phyloP scores from a whole-genome alignment of 2,329 filamentous ascomycete genomes.

The Exophiala calicioides region DNA sequence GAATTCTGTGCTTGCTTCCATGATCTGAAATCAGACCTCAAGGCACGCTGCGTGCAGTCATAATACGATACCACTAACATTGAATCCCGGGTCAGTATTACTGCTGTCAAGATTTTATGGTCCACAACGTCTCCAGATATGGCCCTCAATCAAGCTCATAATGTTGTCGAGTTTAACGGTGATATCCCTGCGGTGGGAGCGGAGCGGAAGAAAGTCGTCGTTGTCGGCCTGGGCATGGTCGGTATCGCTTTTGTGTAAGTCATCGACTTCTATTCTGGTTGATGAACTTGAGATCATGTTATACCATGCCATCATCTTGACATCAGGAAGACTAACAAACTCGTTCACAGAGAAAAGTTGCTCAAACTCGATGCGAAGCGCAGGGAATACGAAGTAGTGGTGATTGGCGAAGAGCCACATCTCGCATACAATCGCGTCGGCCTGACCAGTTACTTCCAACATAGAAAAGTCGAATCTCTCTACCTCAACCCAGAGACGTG shows the following conservation, averaged over 20 bases:
- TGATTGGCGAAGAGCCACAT: slow-evolving; percentile 85
- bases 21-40: too few species aligned
- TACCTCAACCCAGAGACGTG: slow-evolving; percentile 84
- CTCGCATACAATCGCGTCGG: slow-evolving; percentile 90
- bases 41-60: too few species aligned
- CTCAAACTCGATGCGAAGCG: slow-evolving; percentile 77
- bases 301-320: too few species aligned
- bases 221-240: slow-evolving; percentile 91
- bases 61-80: too few species aligned
- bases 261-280: background rate
- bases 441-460: slow-evolving; percentile 84
- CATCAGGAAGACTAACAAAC: too few species aligned
- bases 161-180: slow-evolving; percentile 26
- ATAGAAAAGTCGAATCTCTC: slow-evolving; percentile 80
- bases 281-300: too few species aligned
- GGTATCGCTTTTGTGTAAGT: slow-evolving; percentile 83
- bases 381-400: slow-evolving; percentile 75
- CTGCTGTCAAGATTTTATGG: too few species aligned
- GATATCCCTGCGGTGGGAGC: slow-evolving; percentile 19
- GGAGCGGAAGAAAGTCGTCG: slow-evolving; percentile 68
- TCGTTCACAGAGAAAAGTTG: slow-evolving; percentile 71
- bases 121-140: too few species aligned
- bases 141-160: too few species aligned
- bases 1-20: too few species aligned
- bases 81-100: too few species aligned